Evolutionary conservation across 2,329 filamentous ascomycete genomes (phyloP), one percentile per base, ranked within the genome.

Genomic region (Colletotrichum viniferum): DNA sequence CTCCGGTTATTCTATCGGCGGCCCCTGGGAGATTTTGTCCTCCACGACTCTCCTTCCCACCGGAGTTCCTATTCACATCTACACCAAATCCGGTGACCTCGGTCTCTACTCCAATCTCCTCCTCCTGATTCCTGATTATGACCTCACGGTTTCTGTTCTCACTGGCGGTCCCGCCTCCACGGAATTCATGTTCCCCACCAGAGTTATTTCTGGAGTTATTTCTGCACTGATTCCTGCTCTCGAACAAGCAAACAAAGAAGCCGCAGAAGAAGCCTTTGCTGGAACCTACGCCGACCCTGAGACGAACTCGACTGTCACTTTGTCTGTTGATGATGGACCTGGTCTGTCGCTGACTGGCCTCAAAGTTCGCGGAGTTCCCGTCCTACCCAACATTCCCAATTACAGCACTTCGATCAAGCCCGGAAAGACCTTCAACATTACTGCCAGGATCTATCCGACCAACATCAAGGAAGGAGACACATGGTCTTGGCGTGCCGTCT

Each of bases 191-290:
- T 77, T 80, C 12, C 78, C 79, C 0, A 32, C 70, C 4, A 75
- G 67, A 1, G 74, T 82, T 3, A 80, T 84, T 68, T 81, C 65
- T 6, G 55, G 48, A 16, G 72, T 86, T 4, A 68, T 87, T 18
- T 74, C 81, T 24, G 75, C 75, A 0, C 76, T 89, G 0, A 71
- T 89, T 0, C 87, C 87, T 0, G 85, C 84, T 3, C 76, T 89
- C 7, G 87, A 89, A 30, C 78, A 83, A n/a, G 86, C 85, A 4
- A 83, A 86, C 12, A 85, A 85, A n/a, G 79, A 81, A 7, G 81
- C 87, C 63, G 83, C 84, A 0, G 65, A 66, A 14, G 60, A 77
- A n/a, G 30, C 74, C 6, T 84, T 84, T 71, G 82, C 79, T 0
- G 87, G 87, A 32, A 83, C 80, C 0, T 89, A 87, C 76, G 62